Evolutionary conservation across 2,329 filamentous ascomycete genomes (phyloP).

Genomic region (Ophiostoma pallidulum): DNA sequence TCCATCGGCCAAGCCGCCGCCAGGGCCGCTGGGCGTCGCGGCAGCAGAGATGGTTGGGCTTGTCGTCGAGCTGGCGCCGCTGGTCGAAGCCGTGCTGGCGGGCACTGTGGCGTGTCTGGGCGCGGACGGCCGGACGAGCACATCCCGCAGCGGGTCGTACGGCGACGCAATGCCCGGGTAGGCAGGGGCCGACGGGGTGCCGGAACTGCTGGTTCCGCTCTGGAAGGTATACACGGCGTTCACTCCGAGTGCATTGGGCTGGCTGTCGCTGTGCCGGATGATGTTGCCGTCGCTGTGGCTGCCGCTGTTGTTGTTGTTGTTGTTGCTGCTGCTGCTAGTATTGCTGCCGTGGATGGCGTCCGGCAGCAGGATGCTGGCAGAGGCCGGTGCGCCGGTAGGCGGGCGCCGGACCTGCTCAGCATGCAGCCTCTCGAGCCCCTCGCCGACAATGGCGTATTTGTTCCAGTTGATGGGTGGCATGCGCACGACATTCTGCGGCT

Average conservation of each 20-base stretch:
- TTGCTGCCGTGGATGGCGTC: background rate
- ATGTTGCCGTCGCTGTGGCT: slow-evolving; percentile 13
- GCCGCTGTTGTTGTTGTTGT: background rate
- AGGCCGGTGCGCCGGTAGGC: slow-evolving; percentile 42
- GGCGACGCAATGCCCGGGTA: slow-evolving; percentile 47
- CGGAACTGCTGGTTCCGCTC: slow-evolving; percentile 24
- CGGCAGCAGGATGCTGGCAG: slow-evolving; percentile 8
- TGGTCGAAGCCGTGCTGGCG: too few relatives aligned
- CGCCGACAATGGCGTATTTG: slow-evolving; percentile 84
- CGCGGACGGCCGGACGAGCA: slow-evolving; percentile 21
- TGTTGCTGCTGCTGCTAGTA: too few relatives aligned
- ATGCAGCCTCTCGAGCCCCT: slow-evolving; percentile 75
- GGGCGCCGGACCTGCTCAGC: slow-evolving; percentile 65
- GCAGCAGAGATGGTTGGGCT: too few relatives aligned
- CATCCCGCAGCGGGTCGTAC: slow-evolving; percentile 45
- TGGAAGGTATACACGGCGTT: slow-evolving; percentile 46
- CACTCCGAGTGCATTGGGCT: too few relatives aligned
- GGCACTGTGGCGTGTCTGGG: too few relatives aligned
- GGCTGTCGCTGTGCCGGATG: slow-evolving; percentile 27
- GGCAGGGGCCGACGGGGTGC: slow-evolving; percentile 21
- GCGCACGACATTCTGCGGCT: slow-evolving; percentile 71
- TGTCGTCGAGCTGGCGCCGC: too few relatives aligned
- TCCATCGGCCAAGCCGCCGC: too few relatives aligned
- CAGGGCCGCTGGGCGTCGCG: too few relatives aligned
- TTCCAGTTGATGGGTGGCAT: slow-evolving; percentile 90